Conservation (phyloP, 441 rosid genomes). For the Adansonia madagascariensis region DNA sequence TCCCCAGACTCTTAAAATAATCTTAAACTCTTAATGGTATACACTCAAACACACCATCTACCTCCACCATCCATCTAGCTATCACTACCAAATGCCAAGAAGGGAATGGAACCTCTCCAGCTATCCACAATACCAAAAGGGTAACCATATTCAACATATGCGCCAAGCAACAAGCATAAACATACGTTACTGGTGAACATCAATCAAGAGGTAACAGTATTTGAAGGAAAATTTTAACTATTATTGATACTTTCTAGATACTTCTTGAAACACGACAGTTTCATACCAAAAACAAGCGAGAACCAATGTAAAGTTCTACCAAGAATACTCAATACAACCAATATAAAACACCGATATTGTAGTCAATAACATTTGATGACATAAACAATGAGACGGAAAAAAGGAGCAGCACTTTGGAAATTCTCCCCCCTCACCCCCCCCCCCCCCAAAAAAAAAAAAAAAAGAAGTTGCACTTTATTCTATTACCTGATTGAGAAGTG, state of each 20-base stretch:
- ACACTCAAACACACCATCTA: background rate
- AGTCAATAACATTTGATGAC: background rate
- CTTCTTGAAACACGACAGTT: background rate
- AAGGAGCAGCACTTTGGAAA: background rate
- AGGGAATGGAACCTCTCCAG: background rate
- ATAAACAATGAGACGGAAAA: background rate
- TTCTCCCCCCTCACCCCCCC: no score
- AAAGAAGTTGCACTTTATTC: background rate
- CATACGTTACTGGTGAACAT: background rate
- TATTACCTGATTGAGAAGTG: constrained; percentile 82
- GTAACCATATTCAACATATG: background rate
- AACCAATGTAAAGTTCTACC: background rate
- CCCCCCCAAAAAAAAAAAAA: no score
- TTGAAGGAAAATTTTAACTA: background rate
- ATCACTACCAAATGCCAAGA: background rate
- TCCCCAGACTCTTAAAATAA: background rate
- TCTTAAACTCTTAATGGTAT: background rate
- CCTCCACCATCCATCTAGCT: background rate
- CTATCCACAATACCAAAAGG: background rate
- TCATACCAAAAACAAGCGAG: background rate
- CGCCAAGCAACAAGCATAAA: background rate
- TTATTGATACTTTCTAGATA: background rate
- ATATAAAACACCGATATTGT: background rate
- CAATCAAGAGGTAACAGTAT: background rate
- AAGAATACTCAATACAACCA: background rate